Evolutionary conservation across 2,329 filamentous ascomycete genomes (phyloP).

Genomic region (Raffaelea deltoideospora): DNA sequence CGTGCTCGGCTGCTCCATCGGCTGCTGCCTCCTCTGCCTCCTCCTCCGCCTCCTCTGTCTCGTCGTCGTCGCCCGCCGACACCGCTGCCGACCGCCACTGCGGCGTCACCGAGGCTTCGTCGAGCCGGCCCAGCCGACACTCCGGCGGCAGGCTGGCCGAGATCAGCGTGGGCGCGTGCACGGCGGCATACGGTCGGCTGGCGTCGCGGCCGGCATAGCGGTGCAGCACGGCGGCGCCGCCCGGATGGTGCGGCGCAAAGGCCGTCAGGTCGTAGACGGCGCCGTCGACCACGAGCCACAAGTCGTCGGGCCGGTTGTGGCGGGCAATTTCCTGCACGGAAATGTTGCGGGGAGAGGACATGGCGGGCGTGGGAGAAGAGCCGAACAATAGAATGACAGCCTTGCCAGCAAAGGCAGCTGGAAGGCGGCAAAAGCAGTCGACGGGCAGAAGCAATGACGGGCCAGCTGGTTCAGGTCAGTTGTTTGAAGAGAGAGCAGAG

Average conservation of each 20-base stretch:
- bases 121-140: constrained; percentile 32
- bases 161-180: constrained; percentile 30
- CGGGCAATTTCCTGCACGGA: constrained; percentile 22
- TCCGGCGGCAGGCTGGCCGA: constrained; percentile 24
- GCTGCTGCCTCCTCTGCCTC: not conserved
- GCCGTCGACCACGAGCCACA: constrained; percentile 55
- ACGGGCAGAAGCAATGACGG: not conserved
- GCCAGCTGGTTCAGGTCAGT: too few relatives aligned
- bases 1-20: not conserved
- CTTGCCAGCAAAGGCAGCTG: too few relatives aligned
- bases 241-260: constrained; percentile 34
- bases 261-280: constrained; percentile 56
- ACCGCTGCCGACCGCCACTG: constrained; percentile 6
- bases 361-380: not conserved
- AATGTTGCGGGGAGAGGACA: not conserved
- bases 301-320: constrained; percentile 32
- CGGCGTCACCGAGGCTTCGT: constrained; percentile 19
- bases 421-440: not conserved
- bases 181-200: constrained; percentile 32
- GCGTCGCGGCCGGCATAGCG: constrained; percentile 38
- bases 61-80: constrained; percentile 6
- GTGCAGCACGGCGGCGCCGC: constrained; percentile 26
- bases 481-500: too few relatives aligned
- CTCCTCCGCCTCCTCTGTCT: too few relatives aligned
- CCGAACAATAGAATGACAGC: too few relatives aligned